Evolutionary conservation across 192 early-diverging fungal genomes (phyloP), one percentile per base, ranked within the genome.

Genomic region (Fimicolochytrium jonesii): DNA sequence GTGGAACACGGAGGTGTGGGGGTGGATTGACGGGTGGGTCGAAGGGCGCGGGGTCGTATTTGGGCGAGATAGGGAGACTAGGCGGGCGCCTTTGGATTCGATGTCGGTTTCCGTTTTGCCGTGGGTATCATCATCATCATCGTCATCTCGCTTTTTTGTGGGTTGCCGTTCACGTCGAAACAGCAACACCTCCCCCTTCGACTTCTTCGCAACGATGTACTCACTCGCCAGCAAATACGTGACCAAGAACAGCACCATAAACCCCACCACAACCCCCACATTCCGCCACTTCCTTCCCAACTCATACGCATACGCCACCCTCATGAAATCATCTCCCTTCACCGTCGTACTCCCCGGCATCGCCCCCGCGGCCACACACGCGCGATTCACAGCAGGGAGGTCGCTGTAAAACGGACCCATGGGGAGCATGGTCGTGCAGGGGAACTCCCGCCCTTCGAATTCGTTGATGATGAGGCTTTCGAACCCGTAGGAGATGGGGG

Each of bases 401-500:
- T n/a, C 26, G 9, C 9, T 31, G 46, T 60, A 60, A 9, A 18
- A 42, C 9, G 58, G 58, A 7, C 42, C 45, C 1, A 48, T 25
- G 0, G 58, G 58, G n/a, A 60, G 9, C 11, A 31, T 13, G 2
- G 20, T 3, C 11, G 42, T 11, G 34, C 58, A 60, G 9, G 28
- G 9, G 58, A 48, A 60, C 1, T 4, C 26, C 18, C 81, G 59
- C 9, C 83, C 85, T 0, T 48, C 47, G 66, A 87, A 78, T 63
- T 87, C 84, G 56, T 86, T 85, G 41, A 80, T 73, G 34, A 87
- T 72, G 2, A 87, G 56, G 3, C 81, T 68, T 37, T 84, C 80
- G 61, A 84, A 80, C 1, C 64, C 79, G 43, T 85, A 86, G 0
- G 80, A 67, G 20, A 85, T 48, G 22, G 85, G 84, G 53, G 85